Evolutionary conservation across 805 yeast genomes (phyloP), one percentile per base, ranked within the genome.

Genomic region (Ogataea nonfermentans): DNA sequence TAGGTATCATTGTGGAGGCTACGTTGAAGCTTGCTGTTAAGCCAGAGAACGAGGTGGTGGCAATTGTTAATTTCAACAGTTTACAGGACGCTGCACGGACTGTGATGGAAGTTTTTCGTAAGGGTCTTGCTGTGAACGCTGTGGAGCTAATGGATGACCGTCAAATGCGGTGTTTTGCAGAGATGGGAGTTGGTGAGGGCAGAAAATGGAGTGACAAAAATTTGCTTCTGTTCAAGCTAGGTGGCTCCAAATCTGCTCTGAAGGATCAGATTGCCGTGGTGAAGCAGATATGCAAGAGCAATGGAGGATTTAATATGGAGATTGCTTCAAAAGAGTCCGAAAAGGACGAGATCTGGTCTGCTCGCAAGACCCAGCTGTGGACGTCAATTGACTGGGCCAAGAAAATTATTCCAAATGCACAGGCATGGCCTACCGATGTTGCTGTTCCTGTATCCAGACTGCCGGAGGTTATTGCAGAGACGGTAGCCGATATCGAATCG

Each of bases 381-480:
- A 72, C 79, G 5, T 71, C 74, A 8, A 69, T 82, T 33, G 89
- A 84, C 48, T 77, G 81, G 61, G 90, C 89, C 1, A 64, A 65
- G 39, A 49, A 54, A 47, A 53, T 61, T n/a, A 61, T 73, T 15
- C 72, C 74, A 17, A 39, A 53, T 27, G 63, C 62, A 9, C 47
- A 51, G 36, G 76, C 80, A 2, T 84, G 87, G 79, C 80, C 87
- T 17, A 84, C 91, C 1, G 93, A 84, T 61, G 84, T 84, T 12
- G 90, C 89, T 0, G 89, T 84, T n/a, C 91, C 93, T 3, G 68
- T 84, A 25, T 81, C 89, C 1, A 67, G 67, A 40, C 66, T 84
- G 28, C 77, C 90, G 2, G 56, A 64, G n/a, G 75, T 82, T 29
- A 78, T 84, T 29, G 65, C 68, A 25, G 80, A 76, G 37, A 80